Percentiles rank a stretch among this genome's conserved stretches.
Conservation (phyloP, 352 stramenopile genomes). For the Phytophthora aleatoria region DNA sequence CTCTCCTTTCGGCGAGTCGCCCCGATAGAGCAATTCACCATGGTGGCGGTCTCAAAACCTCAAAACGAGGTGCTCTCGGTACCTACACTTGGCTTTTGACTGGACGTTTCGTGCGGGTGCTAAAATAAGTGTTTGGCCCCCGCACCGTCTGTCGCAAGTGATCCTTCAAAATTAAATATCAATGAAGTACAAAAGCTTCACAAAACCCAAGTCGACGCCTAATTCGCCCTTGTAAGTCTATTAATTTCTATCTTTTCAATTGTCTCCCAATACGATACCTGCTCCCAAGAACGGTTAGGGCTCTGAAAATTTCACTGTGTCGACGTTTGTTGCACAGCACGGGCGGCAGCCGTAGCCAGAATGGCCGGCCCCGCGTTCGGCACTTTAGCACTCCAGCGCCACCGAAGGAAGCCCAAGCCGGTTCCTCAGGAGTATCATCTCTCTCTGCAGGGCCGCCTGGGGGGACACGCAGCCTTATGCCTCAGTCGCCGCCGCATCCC, state of each 20-base stretch:
- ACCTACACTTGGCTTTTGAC: slow-evolving; percentile 25
- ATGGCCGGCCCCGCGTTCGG: neutral
- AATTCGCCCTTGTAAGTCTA: neutral
- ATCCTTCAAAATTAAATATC: neutral
- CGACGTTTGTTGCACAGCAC: slow-evolving; percentile 37
- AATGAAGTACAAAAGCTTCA: neutral
- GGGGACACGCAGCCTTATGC: slow-evolving; percentile 25
- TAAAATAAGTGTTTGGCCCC: slow-evolving; percentile 5
- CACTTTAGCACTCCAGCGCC: slow-evolving; percentile 25
- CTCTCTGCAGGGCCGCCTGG: slow-evolving; percentile 1
- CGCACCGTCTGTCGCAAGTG: slow-evolving; percentile 1
- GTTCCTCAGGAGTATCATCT: slow-evolving; percentile 5
- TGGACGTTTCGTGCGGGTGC: slow-evolving; percentile 17
- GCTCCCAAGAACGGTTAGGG: slow-evolving; percentile 51
- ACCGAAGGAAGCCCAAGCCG: slow-evolving; percentile 10
- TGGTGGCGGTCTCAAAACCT: slow-evolving; percentile 4
- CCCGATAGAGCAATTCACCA: slow-evolving; percentile 7
- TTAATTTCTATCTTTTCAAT: neutral
- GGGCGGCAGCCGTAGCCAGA: slow-evolving; percentile 26
- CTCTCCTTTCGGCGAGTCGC: neutral
- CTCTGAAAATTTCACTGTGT: slow-evolving; percentile 70
- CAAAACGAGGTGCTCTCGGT: slow-evolving; percentile 13
- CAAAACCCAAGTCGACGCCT: neutral
- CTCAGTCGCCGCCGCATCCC: slow-evolving; percentile 14
- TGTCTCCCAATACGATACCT: neutral